A percentile compares a stretch with the other conserved stretches of the same genome.
Conservation (phyloP, 305 asterid species). For the Ajuga reptans region DNA sequence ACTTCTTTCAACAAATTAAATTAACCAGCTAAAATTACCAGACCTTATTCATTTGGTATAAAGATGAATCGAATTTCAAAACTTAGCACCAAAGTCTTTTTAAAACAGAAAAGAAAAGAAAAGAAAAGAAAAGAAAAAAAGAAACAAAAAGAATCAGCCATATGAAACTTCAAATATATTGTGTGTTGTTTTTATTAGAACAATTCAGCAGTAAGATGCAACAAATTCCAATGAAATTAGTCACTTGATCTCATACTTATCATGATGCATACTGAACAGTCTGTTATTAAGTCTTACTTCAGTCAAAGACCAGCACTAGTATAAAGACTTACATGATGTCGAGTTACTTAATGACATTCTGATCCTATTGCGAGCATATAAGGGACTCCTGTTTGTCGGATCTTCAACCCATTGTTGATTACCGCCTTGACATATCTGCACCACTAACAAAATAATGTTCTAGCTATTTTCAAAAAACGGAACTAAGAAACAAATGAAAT, state of each 20-base stretch:
- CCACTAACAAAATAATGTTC: constrained; percentile 18
- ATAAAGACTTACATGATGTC: constrained; percentile 53
- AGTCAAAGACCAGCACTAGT: constrained; percentile 10
- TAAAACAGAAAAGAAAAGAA: no score
- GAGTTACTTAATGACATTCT: constrained; percentile 48
- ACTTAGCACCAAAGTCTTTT: neutral
- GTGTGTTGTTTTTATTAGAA: neutral
- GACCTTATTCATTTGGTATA: neutral
- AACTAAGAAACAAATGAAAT: constrained; percentile 9
- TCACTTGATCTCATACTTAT: neutral
- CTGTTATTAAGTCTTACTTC: neutral
- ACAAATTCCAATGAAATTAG: neutral
- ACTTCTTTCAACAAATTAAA: neutral
- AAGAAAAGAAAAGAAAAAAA: no score
- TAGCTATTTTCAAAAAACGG: constrained; percentile 8
- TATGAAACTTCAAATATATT: neutral
- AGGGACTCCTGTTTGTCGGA: constrained; percentile 68
- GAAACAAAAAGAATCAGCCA: neutral
- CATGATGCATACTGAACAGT: constrained; percentile 1
- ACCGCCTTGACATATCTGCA: constrained; percentile 65
- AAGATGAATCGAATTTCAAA: neutral
- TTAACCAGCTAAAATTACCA: neutral
- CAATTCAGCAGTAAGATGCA: neutral
- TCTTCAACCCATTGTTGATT: constrained; percentile 90
- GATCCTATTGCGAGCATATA: constrained; percentile 85